Percentiles rank a stretch among this genome's conserved stretches.
phyloP scores from a whole-genome alignment of 1,139 yeast genomes.

The Saccharomyces hybrid region DNA sequence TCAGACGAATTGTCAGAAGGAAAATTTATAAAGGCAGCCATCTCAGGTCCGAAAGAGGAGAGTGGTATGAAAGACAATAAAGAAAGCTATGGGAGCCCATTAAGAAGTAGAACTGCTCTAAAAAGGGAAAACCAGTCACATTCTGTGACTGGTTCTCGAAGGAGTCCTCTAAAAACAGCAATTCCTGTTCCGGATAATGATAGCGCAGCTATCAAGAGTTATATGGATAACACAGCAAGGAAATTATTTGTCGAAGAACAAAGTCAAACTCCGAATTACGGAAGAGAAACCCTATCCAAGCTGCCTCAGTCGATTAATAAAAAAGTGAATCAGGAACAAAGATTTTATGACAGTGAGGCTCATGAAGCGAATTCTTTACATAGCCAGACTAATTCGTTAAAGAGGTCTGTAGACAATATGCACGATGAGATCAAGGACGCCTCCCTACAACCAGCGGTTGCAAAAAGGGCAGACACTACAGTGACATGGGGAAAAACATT shows the following conservation, averaged over 20 bases:
- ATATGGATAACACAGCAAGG: constrained; percentile 1
- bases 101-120: background rate
- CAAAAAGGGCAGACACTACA: background rate
- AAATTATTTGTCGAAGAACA: constrained; percentile 5
- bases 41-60: background rate
- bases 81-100: background rate
- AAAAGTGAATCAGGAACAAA: background rate
- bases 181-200: background rate
- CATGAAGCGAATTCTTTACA: background rate
- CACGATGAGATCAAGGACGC: background rate
- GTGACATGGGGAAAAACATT: background rate
- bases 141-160: background rate
- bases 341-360: background rate
- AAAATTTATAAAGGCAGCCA: background rate
- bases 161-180: background rate
- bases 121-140: background rate
- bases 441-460: background rate
- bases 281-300: background rate
- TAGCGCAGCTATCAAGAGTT: background rate
- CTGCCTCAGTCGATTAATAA: background rate
- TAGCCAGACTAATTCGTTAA: background rate
- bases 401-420: background rate
- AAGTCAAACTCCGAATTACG: constrained; percentile 2
- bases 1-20: background rate
- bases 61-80: background rate